phyloP scores from a whole-genome alignment of 2,329 filamentous ascomycete species.

The Botrytis sinoallii region DNA sequence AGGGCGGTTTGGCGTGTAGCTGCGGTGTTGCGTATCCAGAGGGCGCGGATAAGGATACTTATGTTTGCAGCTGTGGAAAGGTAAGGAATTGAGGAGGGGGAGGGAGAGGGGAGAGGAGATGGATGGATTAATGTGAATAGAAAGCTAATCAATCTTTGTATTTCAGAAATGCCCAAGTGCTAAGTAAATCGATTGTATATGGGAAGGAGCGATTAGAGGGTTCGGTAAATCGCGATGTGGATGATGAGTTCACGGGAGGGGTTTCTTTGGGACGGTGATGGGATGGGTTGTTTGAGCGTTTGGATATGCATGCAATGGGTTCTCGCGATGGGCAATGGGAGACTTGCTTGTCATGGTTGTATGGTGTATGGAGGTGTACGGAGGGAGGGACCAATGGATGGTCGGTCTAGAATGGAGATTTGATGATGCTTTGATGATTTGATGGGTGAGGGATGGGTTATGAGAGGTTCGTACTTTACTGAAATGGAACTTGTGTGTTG shows the following conservation, averaged over 20 bases:
- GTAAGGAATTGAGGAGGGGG: neutral
- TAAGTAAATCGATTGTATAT: neutral
- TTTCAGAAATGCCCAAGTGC: constrained; percentile 2
- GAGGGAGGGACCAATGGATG: neutral
- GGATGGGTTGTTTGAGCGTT: neutral
- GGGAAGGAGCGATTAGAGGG: neutral
- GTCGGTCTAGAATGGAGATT: neutral
- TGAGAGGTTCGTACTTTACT: neutral
- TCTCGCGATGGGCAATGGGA: neutral
- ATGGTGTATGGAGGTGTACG: neutral
- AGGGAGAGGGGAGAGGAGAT: neutral
- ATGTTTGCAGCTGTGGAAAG: neutral
- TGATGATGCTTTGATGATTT: neutral
- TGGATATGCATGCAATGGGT: neutral
- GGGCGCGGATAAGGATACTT: constrained; percentile 14
- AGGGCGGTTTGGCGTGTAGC: constrained; percentile 4
- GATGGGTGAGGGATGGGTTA: too few relatives aligned
- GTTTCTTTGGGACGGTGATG: too few relatives aligned
- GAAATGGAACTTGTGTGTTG: neutral
- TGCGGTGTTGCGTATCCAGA: constrained; percentile 7
- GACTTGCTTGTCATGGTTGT: neutral
- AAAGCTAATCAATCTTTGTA: neutral
- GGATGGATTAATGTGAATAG: neutral
- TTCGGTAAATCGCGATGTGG: neutral
- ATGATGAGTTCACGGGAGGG: neutral